Base-by-base conservation (phyloP, 495 filamentous ascomycete species). In the Bombardia bombarda region DNA sequence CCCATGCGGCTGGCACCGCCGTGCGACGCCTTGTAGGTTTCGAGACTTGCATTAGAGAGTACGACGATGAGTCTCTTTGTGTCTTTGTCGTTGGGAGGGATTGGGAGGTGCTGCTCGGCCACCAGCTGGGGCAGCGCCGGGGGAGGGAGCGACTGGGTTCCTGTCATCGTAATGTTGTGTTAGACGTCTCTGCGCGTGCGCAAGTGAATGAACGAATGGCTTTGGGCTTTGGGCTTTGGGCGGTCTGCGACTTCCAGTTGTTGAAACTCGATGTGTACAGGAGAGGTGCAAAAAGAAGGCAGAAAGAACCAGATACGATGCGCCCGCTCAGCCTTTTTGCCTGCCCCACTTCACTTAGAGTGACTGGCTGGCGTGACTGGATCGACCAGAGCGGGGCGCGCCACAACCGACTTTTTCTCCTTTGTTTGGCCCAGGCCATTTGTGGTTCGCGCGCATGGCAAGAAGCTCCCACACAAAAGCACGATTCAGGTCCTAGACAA, bases 11-110 rank as follows among this genome's bases (percentile, higher is more conserved):
- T 71, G 18, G 63, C 40, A 19, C 82, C 79, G 42, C 77, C 78
- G 36, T 84, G 79, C 26, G 82, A 82, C 3, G 90, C 86, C 57
- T 88, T 90, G 74, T 94, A 95, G 7, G 92, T 97, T 58, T 98
- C 92, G 51, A 98, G 75, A 56, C 92, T 97, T 38, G 92, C 92
- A 75, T 96, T 93, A 39, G 88, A 93, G 17, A 98, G 81, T 32
- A 98, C 88, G 34, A 98, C 92, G 50, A 98, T 95, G 51, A 98
- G 69, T 19, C 92, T 74, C 66, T 90, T 80, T 14, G 86, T 83
- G 62, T 89, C 82, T 65, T 93, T 94, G 58, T 98, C 92, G 45
- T 76, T 82, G 24, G 82, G 65, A 12, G 88, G 66, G 56, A 98
- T 93, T 10, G 92, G 80, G 21, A 81, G 70, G 53, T 94, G 83